These are phyloP conservation scores for Botryotinia calthae DNA, from an alignment of 2,329 filamentous ascomycete genomes.

Conservation along the genomic window DNA sequence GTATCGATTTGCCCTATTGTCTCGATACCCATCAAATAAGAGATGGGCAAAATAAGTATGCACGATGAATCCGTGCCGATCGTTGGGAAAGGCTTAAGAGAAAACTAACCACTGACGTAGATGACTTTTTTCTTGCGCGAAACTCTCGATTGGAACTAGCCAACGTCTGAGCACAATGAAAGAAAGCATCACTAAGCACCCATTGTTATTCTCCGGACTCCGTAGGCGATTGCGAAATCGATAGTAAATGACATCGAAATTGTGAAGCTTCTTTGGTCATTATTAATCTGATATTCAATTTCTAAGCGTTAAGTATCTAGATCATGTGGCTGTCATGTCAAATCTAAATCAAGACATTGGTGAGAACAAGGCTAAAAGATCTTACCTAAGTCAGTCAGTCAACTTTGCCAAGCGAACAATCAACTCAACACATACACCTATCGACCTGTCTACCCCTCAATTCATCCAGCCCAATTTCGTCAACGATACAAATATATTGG, in stretches of 20 bases:
- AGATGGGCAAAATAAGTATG: not conserved
- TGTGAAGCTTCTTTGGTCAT: too few relatives aligned
- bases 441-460: not conserved
- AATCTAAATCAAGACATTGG: not conserved
- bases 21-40: not conserved
- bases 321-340: not conserved
- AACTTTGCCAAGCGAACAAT: not conserved
- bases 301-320: not conserved
- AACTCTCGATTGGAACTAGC: not conserved
- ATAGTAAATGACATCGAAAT: not conserved
- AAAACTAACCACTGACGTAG: conserved; percentile 2
- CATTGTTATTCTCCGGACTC: not conserved
- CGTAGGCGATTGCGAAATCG: not conserved
- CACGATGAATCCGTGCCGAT: not conserved
- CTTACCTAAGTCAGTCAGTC: not conserved
- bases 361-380: not conserved
- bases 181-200: not conserved
- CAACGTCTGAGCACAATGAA: not conserved
- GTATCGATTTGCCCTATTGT: not conserved
- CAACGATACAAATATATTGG: not conserved
- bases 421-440: not conserved
- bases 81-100: not conserved
- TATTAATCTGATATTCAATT: not conserved
- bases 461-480: not conserved
- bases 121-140: not conserved